Evolutionary conservation across 139 green algal genomes (phyloP).

Genomic region (Deuterostichococcus epilithicus): DNA sequence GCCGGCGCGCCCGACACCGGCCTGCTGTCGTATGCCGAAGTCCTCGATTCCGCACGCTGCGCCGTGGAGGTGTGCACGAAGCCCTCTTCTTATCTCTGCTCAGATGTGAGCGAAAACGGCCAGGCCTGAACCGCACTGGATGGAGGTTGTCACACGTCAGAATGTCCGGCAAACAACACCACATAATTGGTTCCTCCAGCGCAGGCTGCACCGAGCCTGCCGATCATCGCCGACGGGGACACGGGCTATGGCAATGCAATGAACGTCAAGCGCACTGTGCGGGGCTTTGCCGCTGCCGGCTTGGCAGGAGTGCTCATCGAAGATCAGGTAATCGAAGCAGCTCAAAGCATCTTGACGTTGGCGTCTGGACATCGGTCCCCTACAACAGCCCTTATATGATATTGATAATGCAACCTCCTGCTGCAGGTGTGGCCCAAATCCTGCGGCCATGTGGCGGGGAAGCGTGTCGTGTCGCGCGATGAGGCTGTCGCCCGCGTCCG

Average conservation of each 20-base stretch:
- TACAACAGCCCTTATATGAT: too few relatives aligned
- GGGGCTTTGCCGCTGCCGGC: slow-evolving; percentile 75
- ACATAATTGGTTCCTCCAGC: too few relatives aligned
- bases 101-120: too few relatives aligned
- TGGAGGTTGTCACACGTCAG: too few relatives aligned
- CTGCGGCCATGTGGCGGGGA: slow-evolving; percentile 88
- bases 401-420: neutral
- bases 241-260: slow-evolving; percentile 94
- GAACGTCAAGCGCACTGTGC: slow-evolving; percentile 92
- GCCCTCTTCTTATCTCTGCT: too few relatives aligned
- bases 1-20: slow-evolving; percentile 79
- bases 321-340: slow-evolving; percentile 60
- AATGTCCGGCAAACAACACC: too few relatives aligned
- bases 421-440: slow-evolving; percentile 73
- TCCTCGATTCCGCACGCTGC: slow-evolving; percentile 65
- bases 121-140: too few relatives aligned
- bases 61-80: neutral
- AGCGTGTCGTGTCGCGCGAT: slow-evolving; percentile 71
- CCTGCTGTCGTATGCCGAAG: slow-evolving; percentile 81
- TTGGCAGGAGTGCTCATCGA: slow-evolving; percentile 93
- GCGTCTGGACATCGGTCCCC: neutral
- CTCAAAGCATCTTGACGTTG: neutral
- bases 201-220: slow-evolving; percentile 66
- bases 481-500: slow-evolving; percentile 81
- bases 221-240: slow-evolving; percentile 96